A percentile compares a stretch with the other conserved stretches of the same genome.
phyloP scores from a whole-genome alignment of 352 stramenopile species.

The Globisporangium parvum region DNA sequence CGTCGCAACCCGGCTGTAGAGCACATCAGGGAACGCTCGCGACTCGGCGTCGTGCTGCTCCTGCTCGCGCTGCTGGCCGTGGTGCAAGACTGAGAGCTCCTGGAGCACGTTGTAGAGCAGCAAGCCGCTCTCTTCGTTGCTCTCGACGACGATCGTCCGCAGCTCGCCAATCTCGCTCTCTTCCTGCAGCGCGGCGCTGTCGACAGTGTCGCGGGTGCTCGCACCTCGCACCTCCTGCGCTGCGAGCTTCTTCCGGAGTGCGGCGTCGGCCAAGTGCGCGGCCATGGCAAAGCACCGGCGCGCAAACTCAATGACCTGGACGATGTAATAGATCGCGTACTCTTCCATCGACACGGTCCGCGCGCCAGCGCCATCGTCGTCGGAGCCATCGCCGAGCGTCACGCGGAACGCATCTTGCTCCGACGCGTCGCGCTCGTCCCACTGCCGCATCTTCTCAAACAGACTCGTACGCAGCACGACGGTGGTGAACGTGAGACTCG shows the following conservation, averaged over 20 bases:
- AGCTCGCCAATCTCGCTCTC: constrained; percentile 19
- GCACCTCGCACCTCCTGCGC: not conserved
- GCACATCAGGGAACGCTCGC: constrained; percentile 17
- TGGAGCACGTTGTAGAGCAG: constrained; percentile 70
- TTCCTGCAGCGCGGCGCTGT: not conserved
- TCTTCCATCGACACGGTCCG: constrained; percentile 36
- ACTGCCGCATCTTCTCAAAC: constrained; percentile 55
- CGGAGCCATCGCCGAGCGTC: not conserved
- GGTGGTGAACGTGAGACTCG: constrained; percentile 26
- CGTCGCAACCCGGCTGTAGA: constrained; percentile 25
- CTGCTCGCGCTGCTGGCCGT: constrained; percentile 11
- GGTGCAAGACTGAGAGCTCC: constrained; percentile 50
- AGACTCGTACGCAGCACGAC: constrained; percentile 33
- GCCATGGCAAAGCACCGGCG: constrained; percentile 64
- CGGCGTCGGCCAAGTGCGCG: constrained; percentile 24
- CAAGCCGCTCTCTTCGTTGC: constrained; percentile 66
- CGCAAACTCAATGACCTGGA: constrained; percentile 56
- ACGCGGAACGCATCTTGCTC: constrained; percentile 16
- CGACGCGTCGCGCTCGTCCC: constrained; percentile 24
- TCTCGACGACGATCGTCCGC: constrained; percentile 38
- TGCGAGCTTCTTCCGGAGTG: constrained; percentile 6
- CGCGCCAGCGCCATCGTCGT: not conserved
- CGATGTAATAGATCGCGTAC: constrained; percentile 36
- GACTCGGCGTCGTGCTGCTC: no score
- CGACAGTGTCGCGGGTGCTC: not conserved